Evolutionary conservation across 768 basidiomycete species (phyloP).

Genomic region (Leccinum subtestaceum): DNA sequence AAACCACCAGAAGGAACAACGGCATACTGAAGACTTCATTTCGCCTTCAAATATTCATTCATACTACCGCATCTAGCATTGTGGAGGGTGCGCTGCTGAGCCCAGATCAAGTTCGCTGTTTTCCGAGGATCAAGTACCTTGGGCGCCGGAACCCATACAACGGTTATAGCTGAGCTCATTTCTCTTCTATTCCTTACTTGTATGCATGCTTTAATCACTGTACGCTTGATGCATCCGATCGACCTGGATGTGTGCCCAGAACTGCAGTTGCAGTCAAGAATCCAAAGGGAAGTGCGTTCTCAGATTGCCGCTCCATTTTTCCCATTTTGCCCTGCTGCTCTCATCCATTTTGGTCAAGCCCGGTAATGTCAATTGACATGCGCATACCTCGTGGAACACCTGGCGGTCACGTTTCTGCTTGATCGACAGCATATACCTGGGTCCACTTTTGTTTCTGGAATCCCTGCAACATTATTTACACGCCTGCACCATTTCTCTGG

Average conservation of each 20-base stretch:
- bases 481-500: background rate
- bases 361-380: conserved; percentile 5
- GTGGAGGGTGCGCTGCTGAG: background rate
- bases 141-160: background rate
- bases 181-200: background rate
- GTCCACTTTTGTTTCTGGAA: background rate
- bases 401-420: background rate
- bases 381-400: conserved; percentile 10
- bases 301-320: background rate
- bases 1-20: background rate
- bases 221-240: background rate
- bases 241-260: background rate
- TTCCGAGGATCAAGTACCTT: conserved; percentile 15
- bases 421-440: background rate
- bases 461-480: background rate
- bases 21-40: background rate
- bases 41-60: conserved; percentile 6
- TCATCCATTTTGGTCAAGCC: conserved; percentile 1
- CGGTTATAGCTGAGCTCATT: background rate
- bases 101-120: background rate
- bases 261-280: background rate
- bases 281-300: background rate
- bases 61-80: background rate
- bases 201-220: background rate
- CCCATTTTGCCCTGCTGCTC: background rate